These are phyloP conservation scores for Pichia sp. DNA, from an alignment of 1,139 yeast species.

Conservation along the genomic window DNA sequence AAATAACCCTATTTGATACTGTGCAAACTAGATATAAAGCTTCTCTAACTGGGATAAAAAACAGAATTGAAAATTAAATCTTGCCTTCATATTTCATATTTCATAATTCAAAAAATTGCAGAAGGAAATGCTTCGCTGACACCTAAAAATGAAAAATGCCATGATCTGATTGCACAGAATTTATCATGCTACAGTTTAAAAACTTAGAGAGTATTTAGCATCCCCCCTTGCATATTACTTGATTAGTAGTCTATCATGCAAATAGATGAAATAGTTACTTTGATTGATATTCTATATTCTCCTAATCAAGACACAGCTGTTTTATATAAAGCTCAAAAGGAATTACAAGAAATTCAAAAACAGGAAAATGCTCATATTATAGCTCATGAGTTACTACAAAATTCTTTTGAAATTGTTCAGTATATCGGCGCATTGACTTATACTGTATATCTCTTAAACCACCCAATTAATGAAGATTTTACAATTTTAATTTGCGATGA, in stretches of 20 bases:
- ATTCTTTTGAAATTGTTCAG: conserved; percentile 43
- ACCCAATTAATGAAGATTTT: conserved; percentile 12
- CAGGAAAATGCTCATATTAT: conserved; percentile 44
- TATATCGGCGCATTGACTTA: conserved; percentile 72
- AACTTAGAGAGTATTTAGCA: not conserved
- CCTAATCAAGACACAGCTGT: conserved; percentile 10
- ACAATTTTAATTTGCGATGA: conserved; percentile 15
- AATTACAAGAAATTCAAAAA: conserved; percentile 50
- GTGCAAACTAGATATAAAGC: no score
- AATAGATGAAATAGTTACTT: not conserved
- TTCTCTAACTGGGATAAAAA: no score
- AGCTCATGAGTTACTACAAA: conserved; percentile 43
- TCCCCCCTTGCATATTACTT: not conserved
- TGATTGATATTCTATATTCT: conserved; percentile 9
- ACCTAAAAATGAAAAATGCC: not conserved
- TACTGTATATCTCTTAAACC: conserved; percentile 44
- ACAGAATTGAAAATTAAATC: no score
- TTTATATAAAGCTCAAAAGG: conserved; percentile 33
- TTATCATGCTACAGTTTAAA: not conserved
- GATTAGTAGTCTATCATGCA: not conserved
- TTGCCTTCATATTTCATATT: no score
- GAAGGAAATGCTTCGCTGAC: not conserved
- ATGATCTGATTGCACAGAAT: not conserved
- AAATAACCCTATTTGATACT: no score
- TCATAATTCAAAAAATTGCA: no score